Conservation (phyloP, 176 grass and related monocot genomes). For the Zea luxurians region DNA sequence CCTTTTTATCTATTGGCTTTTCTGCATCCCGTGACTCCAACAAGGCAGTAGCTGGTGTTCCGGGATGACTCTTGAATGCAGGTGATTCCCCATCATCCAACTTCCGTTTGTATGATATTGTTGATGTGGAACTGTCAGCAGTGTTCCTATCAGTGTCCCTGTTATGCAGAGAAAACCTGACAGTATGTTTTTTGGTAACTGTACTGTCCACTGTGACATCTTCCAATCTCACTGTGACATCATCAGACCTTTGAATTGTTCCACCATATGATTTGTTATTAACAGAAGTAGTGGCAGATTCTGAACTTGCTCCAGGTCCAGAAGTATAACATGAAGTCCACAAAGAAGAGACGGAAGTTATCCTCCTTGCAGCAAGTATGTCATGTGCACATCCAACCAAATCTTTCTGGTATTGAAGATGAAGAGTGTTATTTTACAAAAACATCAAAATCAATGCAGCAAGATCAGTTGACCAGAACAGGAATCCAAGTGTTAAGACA, state of each 20-base stretch:
- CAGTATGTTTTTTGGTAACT: slow-evolving; percentile 62
- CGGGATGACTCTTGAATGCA: slow-evolving; percentile 57
- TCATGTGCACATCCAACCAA: slow-evolving; percentile 77
- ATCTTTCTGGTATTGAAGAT: slow-evolving; percentile 66
- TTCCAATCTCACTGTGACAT: slow-evolving; percentile 39
- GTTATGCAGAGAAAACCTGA: slow-evolving; percentile 62
- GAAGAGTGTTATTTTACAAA: slow-evolving; percentile 17
- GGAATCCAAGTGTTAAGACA: not conserved
- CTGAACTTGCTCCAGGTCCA: slow-evolving; percentile 74
- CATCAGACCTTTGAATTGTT: slow-evolving; percentile 71
- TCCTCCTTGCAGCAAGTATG: slow-evolving; percentile 66
- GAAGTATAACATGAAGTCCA: slow-evolving; percentile 43
- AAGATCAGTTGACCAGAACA: not conserved
- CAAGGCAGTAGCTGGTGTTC: slow-evolving; percentile 36
- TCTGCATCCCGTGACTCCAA: slow-evolving; percentile 45
- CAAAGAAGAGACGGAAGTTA: slow-evolving; percentile 48
- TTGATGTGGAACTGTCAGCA: slow-evolving; percentile 81
- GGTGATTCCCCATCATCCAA: slow-evolving; percentile 62
- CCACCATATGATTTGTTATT: slow-evolving; percentile 92
- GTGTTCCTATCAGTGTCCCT: slow-evolving; percentile 69
- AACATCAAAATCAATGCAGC: not conserved
- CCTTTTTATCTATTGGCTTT: slow-evolving; percentile 64
- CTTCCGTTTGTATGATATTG: slow-evolving; percentile 77
- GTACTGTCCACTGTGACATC: slow-evolving; percentile 85
- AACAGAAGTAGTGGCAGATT: slow-evolving; percentile 97